Evolutionary conservation across 1,139 yeast species (phyloP), one percentile per base, ranked within the genome.

Genomic region (Kurtzmaniella quercitrusa): DNA sequence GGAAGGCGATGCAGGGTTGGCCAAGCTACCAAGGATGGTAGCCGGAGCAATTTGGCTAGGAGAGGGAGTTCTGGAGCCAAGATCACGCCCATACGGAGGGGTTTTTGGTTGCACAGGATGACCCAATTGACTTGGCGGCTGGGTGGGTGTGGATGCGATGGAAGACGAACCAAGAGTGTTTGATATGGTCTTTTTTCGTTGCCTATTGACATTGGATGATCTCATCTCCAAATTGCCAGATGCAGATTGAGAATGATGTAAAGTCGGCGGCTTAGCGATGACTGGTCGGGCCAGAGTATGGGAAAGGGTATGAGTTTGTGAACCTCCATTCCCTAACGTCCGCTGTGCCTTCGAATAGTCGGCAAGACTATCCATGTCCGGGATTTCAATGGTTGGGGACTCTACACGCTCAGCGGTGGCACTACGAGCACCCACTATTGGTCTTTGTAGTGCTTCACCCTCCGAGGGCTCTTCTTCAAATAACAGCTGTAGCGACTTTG

Each of bases 401-500:
- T 69, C 74, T 42, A 60, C 57, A 44, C 70, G 51, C 37, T 57
- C 62, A 7, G 44, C 44, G 14, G 45, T 43, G 16, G 39, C 41
- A 11, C 48, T 37, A 34, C 31, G 48, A 50, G 34, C 34, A 24
- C 12, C 46, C 14, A 34, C 27, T 19, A 18, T 36, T 9, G 54
- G 55, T n/a, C 52, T 53, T 1, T 56, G 57, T 24, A 55, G 45
- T 15, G 56, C 60, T 3, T 17, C 16, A n/a, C 27, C 19, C 9
- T 17, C 34, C 3, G 14, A 54, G 3, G 59, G 46, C 11, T 39
- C 51, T 40, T 68, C 74, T 50, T 85, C 90, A 59, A 89, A 89
- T 33, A 89, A 66, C 60, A 82, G 82, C 46, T 84, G 67, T 37
- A 89, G 65, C 2, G 94, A 85, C 56, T 79, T 81, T 0, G 95